Percentiles rank a stretch among this genome's conserved stretches.
phyloP scores from a whole-genome alignment of 2,329 filamentous ascomycete species.

The Sporothrix mexicana region DNA sequence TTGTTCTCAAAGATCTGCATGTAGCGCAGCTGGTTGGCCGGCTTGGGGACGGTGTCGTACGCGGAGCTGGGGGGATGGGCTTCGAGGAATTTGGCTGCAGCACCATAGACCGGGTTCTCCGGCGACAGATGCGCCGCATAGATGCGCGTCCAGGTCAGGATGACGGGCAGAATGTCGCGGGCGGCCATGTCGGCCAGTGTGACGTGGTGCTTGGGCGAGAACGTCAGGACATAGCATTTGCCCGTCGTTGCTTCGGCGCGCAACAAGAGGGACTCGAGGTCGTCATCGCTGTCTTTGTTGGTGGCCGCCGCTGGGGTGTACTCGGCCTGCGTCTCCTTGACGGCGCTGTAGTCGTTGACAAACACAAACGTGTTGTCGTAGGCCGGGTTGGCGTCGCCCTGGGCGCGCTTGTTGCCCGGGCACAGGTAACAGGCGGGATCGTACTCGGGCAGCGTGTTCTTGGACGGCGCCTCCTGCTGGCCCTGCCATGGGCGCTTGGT shows the following conservation, averaged over 20 bases:
- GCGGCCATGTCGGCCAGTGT: slow-evolving; percentile 89
- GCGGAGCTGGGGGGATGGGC: slow-evolving; percentile 45
- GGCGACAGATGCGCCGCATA: slow-evolving; percentile 82
- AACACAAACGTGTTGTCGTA: slow-evolving; percentile 92
- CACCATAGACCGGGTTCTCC: slow-evolving; percentile 64
- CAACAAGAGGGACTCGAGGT: slow-evolving; percentile 76
- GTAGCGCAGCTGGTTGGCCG: slow-evolving; percentile 82
- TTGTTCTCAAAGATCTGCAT: slow-evolving; percentile 99
- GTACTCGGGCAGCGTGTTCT: slow-evolving; percentile 74
- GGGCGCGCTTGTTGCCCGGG: slow-evolving; percentile 85
- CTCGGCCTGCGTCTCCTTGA: slow-evolving; percentile 88
- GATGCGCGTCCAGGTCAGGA: slow-evolving; percentile 89
- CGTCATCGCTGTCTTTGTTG: neutral
- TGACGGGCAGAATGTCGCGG: slow-evolving; percentile 76
- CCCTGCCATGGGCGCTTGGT: slow-evolving; percentile 98
- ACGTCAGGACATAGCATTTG: slow-evolving; percentile 96
- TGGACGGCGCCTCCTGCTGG: slow-evolving; percentile 74
- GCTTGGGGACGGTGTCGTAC: slow-evolving; percentile 52
- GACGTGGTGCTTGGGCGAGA: slow-evolving; percentile 86
- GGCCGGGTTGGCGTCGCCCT: slow-evolving; percentile 83
- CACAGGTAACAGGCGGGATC: slow-evolving; percentile 94
- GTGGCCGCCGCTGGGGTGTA: slow-evolving; percentile 60
- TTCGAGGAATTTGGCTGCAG: slow-evolving; percentile 48
- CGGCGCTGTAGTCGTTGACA: slow-evolving; percentile 96
- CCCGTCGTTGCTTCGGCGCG: slow-evolving; percentile 86